Base-by-base conservation (phyloP, 108 stramenopile species). In the Schizochytrium sp. region DNA sequence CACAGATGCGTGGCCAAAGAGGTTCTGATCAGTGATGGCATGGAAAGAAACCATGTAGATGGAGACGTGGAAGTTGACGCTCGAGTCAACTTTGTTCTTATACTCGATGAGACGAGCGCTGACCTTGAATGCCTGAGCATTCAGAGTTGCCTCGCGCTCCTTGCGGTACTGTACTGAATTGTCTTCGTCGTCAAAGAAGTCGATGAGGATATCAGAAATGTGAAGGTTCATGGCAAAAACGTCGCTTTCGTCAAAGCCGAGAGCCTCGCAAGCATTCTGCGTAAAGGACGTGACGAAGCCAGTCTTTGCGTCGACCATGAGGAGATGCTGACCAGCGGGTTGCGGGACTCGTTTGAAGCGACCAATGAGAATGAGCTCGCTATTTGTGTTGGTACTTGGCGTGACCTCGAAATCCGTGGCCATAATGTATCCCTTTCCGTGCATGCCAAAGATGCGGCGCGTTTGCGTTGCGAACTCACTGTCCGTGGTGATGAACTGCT, bases 401-500 rank as follows among this genome's bases (percentile, higher is more conserved):
- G 76, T 83, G 6, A 83, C 45, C 48, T 53, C 76, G 3, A 83
- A 83, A 28, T 83, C 76, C 0, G 51, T 83, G 23, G 76, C 48
- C 76, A 83, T 83, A 4, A 83, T 83, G 51, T 83, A 83, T 6
- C 76, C 76, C 51, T 83, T 83, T 23, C 48, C 51, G 76, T 83
- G 76, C 45, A 83, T 83, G n/a, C 76, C 76, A 28, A 83, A 83
- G n/a, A 83, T 83, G 48, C 76, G 76, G 0, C 76, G 76, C 19
- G 76, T 83, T 34, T 83, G 76, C 48, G 76, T 83, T 12, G 76
- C 45, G 51, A 83, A 83, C 23, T 83, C 76, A 34, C 48, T 53
- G 76, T 83, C 76, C 10, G 48, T 53, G 45, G 45, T 53, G 28
- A 83, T 47, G 51, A 83, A 83, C 25, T 83, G 76, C 51, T 83